A percentile compares a stretch with the other conserved stretches of the same genome.
Conservation (phyloP, 2,329 filamentous ascomycete genomes). For the Alternaria triticina region DNA sequence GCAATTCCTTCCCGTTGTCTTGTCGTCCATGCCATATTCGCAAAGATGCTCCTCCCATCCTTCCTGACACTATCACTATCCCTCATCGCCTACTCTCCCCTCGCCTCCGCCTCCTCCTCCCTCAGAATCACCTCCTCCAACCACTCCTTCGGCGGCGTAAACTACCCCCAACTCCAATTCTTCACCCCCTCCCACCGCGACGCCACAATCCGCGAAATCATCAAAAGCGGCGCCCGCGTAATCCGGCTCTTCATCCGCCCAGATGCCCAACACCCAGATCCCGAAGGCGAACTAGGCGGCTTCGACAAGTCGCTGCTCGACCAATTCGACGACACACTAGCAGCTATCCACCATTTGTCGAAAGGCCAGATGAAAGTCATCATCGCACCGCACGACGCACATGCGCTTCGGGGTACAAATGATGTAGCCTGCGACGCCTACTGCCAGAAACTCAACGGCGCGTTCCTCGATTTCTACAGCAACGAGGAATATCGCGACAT, state of each 20-base stretch:
- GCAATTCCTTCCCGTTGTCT: constrained; percentile 10
- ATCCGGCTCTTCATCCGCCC: constrained; percentile 44
- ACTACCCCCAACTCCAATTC: constrained; percentile 42
- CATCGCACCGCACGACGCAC: constrained; percentile 44
- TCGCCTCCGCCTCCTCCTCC: constrained; percentile 22
- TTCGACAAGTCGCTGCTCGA: constrained; percentile 44
- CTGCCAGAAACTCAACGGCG: constrained; percentile 37
- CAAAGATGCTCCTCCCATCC: constrained; percentile 32
- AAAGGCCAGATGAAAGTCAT: constrained; percentile 47
- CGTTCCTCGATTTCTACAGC: constrained; percentile 47
- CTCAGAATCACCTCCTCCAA: constrained; percentile 38
- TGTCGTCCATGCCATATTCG: constrained; percentile 6
- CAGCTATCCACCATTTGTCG: constrained; percentile 43
- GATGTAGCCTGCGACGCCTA: constrained; percentile 44
- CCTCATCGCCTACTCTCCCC: constrained; percentile 17
- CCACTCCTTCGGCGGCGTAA: constrained; percentile 45
- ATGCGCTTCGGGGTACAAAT: constrained; percentile 41
- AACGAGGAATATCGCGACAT: constrained; percentile 30
- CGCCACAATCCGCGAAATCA: constrained; percentile 37
- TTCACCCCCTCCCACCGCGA: constrained; percentile 35
- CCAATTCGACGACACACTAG: constrained; percentile 44
- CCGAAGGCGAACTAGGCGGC: constrained; percentile 36
- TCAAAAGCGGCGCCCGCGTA: constrained; percentile 38
- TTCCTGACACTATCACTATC: constrained; percentile 25
- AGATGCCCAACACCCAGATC: constrained; percentile 37